These are phyloP conservation scores for Saccharomycopsis crataegensis DNA, from an alignment of 1,139 yeast genomes.

Conservation along the genomic window DNA sequence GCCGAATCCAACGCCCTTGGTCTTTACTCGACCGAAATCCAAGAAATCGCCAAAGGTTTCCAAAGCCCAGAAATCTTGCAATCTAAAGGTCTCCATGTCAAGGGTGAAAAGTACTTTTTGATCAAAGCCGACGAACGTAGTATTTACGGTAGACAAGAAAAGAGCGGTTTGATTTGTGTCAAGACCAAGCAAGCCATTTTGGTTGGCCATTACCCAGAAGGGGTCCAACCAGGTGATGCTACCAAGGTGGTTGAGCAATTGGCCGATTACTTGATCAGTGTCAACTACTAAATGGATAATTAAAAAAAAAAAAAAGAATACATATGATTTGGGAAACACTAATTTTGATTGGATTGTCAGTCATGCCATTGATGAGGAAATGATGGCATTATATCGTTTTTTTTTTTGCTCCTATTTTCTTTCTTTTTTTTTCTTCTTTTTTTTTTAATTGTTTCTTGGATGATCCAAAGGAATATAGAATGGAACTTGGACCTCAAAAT, in stretches of 20 bases:
- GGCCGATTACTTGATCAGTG: conserved; percentile 88
- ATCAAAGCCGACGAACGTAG: conserved; percentile 89
- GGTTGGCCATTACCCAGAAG: conserved; percentile 90
- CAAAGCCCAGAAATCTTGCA: conserved; percentile 73
- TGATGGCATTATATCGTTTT: neutral
- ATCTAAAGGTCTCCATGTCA: conserved; percentile 77
- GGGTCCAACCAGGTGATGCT: conserved; percentile 91
- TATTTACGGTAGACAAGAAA: conserved; percentile 84
- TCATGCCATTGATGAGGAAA: neutral
- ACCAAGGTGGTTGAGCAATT: conserved; percentile 88
- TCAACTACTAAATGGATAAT: conserved; percentile 51
- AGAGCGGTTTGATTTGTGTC: conserved; percentile 82
- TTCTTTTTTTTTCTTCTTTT: neutral
- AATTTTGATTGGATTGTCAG: neutral
- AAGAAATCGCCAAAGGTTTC: conserved; percentile 70
- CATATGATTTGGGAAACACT: no score
- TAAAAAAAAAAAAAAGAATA: no score
- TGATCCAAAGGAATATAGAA: no score
- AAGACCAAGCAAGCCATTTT: conserved; percentile 90
- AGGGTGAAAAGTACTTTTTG: conserved; percentile 80
- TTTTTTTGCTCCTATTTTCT: neutral
- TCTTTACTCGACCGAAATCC: conserved; percentile 64
- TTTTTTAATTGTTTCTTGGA: no score
- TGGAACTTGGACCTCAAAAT: no score
- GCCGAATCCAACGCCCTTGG: conserved; percentile 72